Percentiles rank a stretch among this genome's conserved stretches.
These are phyloP conservation scores for Phytophthora citrophthora DNA, from an alignment of 352 stramenopile species.

Conservation along the genomic window DNA sequence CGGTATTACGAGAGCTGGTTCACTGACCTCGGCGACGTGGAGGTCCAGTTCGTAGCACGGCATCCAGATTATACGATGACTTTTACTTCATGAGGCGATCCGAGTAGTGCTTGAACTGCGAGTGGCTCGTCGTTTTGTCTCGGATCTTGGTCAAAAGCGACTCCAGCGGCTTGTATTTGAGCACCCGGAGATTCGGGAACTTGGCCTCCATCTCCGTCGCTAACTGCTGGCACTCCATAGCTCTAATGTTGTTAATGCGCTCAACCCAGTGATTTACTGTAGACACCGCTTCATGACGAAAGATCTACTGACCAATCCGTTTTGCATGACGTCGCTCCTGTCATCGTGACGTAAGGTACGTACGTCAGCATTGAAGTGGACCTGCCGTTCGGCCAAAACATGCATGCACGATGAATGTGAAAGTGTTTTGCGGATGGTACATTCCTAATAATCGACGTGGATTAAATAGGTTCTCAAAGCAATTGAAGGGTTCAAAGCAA, in stretches of 20 bases:
- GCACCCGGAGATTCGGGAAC: slow-evolving; percentile 63
- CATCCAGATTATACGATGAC: background rate
- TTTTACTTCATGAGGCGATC: slow-evolving; percentile 74
- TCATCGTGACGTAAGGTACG: background rate
- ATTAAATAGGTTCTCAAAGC: slow-evolving; percentile 10
- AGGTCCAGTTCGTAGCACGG: no score
- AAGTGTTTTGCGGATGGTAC: background rate
- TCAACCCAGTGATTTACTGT: no score
- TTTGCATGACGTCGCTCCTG: slow-evolving; percentile 1
- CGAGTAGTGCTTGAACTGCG: slow-evolving; percentile 78
- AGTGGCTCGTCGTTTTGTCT: slow-evolving; percentile 60
- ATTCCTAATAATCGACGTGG: background rate
- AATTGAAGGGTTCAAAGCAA: slow-evolving; percentile 13
- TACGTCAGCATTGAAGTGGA: background rate
- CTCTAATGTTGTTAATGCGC: no score
- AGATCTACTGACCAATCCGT: no score
- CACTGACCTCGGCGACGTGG: no score
- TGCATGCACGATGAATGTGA: slow-evolving; percentile 7
- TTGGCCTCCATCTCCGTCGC: slow-evolving; percentile 54
- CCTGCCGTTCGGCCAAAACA: background rate
- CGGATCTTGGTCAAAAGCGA: slow-evolving; percentile 72
- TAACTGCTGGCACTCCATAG: slow-evolving; percentile 44
- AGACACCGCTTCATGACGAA: no score
- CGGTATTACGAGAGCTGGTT: no score
- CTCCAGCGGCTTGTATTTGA: slow-evolving; percentile 64